Base-by-base conservation (phyloP, 192 early-diverging fungal species). In the Diversispora epigaea region DNA sequence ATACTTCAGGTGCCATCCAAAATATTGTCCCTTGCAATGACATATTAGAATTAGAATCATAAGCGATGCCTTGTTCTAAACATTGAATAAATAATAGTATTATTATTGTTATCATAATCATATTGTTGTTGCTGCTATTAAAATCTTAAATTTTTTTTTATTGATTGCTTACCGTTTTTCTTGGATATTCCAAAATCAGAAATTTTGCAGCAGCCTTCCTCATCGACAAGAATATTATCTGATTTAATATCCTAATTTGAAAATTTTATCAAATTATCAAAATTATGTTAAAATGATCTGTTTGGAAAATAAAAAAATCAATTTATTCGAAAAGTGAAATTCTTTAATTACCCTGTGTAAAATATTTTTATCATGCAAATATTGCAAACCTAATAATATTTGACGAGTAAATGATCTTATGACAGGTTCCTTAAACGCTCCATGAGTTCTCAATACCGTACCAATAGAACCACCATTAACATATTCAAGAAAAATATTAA, bases 1-100 rank as follows among this genome's bases (percentile, higher is more conserved):
- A 93, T 4, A 96, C 94, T 78, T 99, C 97, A 12, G 97, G 97
- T 40, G 97, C 95, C 96, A 99, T 98, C 88, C 94, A 98, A 41
- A 91, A 93, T 10, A 96, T 86, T 0, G 95, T 89, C 11, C 93
- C 93, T 71, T 91, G 86, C 15, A 93, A 76, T 1, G 88, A 85
- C 58, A 80, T 83, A 45, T 85, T 79, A 43, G 79, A 76, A 80
- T 77, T 77, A 47, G 75, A 64, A 57, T 84, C 78, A 66, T 84
- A 86, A 32, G 72, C 72, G 15, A 62, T 15, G 4, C 39, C 56
- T 8, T 62, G 60, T 6, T 74, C 72, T 72, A 58, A 32, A 71
- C 21, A 56, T 10, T 43, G 22, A 52, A 17, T 39, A 8, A 41
- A 71, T n/a, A 55, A n/a, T 56, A 55, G 58, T 79, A 39, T 79